These are phyloP conservation scores for Borovskyia barvae DNA, from an alignment of 208 protist species.

Conservation along the genomic window DNA sequence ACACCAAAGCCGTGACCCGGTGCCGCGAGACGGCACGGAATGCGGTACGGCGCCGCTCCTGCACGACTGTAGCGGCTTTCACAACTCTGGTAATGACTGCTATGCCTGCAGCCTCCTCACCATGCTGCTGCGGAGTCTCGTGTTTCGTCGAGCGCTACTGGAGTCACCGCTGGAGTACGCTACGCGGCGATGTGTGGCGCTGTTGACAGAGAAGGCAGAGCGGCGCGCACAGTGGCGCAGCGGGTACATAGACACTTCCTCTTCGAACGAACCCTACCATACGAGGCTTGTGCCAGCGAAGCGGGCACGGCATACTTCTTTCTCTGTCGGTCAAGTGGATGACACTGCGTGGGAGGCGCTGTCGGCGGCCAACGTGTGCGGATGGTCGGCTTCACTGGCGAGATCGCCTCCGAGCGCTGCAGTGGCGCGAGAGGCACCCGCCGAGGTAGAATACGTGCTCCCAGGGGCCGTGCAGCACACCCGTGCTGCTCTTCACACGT, in stretches of 20 bases:
- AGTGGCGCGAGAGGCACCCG: too few species aligned
- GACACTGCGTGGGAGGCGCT: not conserved
- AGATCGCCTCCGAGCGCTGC: too few species aligned
- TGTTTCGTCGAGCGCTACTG: conserved; percentile 46
- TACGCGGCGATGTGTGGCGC: conserved; percentile 14
- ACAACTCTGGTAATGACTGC: conserved; percentile 76
- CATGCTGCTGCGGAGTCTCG: conserved; percentile 58
- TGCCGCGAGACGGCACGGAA: too few species aligned
- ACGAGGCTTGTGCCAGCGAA: too few species aligned
- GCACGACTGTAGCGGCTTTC: conserved; percentile 68
- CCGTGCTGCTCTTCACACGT: conserved; percentile 1
- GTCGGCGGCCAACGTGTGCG: conserved; percentile 3
- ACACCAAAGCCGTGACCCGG: too few species aligned
- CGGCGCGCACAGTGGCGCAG: conserved; percentile 15
- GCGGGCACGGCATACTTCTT: too few species aligned
- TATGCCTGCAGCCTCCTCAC: conserved; percentile 84
- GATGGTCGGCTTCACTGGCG: not conserved
- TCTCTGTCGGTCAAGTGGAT: not conserved
- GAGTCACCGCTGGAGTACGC: conserved; percentile 24
- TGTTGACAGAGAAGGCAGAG: conserved; percentile 1
- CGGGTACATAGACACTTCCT: conserved; percentile 9
- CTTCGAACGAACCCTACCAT: too few species aligned
- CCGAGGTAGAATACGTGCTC: too few species aligned
- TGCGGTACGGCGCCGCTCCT: too few species aligned
- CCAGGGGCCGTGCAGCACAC: conserved; percentile 10